Evolutionary conservation across 352 stramenopile genomes (phyloP).

Genomic region (Phytopythium oedochilum): DNA sequence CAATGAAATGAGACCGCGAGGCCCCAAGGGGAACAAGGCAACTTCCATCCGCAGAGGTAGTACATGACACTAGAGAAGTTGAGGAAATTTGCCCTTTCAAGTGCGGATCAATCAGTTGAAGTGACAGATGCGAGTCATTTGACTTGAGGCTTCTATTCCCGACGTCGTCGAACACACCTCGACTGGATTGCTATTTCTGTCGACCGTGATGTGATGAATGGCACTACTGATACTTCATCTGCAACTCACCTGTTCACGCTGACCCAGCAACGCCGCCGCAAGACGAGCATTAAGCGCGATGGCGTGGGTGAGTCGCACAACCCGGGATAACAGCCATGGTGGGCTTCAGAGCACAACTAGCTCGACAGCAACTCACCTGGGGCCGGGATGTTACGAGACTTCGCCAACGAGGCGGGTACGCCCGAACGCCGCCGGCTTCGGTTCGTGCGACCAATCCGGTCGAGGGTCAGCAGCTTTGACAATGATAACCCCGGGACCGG

Average conservation of each 20-base stretch:
- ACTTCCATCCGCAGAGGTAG: no score
- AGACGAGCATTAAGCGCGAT: slow-evolving; percentile 25
- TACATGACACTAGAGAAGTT: no score
- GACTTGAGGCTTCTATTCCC: slow-evolving; percentile 3
- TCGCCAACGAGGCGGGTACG: slow-evolving; percentile 25
- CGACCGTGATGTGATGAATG: no score
- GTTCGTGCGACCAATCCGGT: slow-evolving; percentile 40
- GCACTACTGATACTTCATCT: no score
- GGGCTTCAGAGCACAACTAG: slow-evolving; percentile 22
- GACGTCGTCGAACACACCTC: background rate
- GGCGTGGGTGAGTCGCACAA: slow-evolving; percentile 74
- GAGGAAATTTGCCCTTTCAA: no score
- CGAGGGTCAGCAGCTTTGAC: slow-evolving; percentile 25
- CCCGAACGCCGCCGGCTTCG: slow-evolving; percentile 58
- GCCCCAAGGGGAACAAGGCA: no score
- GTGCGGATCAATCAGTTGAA: no score
- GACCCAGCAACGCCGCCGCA: no score
- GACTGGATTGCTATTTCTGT: background rate
- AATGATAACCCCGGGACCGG: slow-evolving; percentile 57
- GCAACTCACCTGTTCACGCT: no score
- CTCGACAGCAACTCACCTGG: slow-evolving; percentile 28
- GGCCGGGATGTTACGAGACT: slow-evolving; percentile 61
- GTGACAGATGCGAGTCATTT: no score
- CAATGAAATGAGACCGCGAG: no score
- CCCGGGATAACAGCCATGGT: slow-evolving; percentile 37